phyloP scores from a whole-genome alignment of 139 green algal species.

The Picochlorum costavermella region DNA sequence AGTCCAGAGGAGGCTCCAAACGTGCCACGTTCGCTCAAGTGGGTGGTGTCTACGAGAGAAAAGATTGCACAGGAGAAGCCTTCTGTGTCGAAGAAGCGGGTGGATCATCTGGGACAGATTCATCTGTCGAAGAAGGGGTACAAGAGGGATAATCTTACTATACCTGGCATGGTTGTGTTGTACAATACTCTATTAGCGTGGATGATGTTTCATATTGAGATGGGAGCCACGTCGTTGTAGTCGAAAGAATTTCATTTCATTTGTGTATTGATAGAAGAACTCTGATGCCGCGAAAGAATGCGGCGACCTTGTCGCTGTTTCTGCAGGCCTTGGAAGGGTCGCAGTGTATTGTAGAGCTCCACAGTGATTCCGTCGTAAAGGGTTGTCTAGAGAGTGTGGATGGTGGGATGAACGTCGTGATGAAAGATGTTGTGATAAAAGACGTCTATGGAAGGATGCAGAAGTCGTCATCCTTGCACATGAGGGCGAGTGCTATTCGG shows the following conservation, averaged over 20 bases:
- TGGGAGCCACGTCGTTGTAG: conserved; percentile 16
- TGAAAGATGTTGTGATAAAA: conserved; percentile 15
- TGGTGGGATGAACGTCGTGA: conserved; percentile 31
- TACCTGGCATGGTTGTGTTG: conserved; percentile 9
- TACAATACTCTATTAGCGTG: conserved; percentile 26
- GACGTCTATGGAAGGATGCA: conserved; percentile 13
- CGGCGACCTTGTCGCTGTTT: conserved; percentile 19
- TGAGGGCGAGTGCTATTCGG: conserved; percentile 20
- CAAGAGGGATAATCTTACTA: conserved; percentile 4
- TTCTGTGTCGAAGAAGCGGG: too few species aligned
- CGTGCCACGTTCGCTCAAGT: too few species aligned
- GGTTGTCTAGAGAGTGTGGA: conserved; percentile 28
- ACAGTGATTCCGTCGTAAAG: conserved; percentile 27
- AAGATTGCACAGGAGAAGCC: too few species aligned
- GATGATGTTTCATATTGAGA: conserved; percentile 24
- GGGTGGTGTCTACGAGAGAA: too few species aligned
- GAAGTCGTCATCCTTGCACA: conserved; percentile 11
- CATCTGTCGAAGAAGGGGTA: conserved; percentile 1
- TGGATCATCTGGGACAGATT: too few species aligned
- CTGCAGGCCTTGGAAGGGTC: conserved; percentile 34
- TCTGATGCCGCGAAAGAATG: neutral
- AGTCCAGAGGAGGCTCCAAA: neutral
- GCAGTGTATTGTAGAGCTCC: conserved; percentile 35
- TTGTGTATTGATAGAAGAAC: neutral
- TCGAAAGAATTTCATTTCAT: neutral